Conservation (phyloP, 768 basidiomycete species). For the Tylopilus balloui region DNA sequence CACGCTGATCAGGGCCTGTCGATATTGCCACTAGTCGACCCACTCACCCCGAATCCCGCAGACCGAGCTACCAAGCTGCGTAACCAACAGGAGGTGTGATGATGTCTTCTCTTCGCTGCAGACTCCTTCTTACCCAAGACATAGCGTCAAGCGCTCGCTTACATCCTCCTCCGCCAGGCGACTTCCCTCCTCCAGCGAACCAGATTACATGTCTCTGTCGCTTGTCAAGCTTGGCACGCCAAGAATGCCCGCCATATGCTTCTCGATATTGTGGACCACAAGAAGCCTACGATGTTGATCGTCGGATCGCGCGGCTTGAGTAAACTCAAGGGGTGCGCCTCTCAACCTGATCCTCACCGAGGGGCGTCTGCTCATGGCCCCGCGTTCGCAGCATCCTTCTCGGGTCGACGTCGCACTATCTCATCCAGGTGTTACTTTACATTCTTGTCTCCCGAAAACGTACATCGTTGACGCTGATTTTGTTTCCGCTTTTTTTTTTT, state of each 20-base stretch:
- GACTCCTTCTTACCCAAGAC: slow-evolving; percentile 10
- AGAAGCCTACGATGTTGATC: slow-evolving; percentile 87
- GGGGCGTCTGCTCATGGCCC: neutral
- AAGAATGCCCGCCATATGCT: slow-evolving; percentile 91
- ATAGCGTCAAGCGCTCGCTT: slow-evolving; percentile 84
- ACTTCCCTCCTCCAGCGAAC: slow-evolving; percentile 90
- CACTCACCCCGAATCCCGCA: slow-evolving; percentile 59
- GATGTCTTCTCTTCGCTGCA: neutral
- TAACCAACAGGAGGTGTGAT: slow-evolving; percentile 83
- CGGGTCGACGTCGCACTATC: slow-evolving; percentile 93
- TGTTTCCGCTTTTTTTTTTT: neutral
- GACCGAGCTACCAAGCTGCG: slow-evolving; percentile 78
- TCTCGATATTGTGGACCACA: slow-evolving; percentile 84
- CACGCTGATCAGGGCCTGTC: neutral
- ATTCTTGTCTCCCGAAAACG: neutral
- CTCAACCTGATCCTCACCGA: no score
- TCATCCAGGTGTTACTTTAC: slow-evolving; percentile 59
- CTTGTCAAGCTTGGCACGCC: slow-evolving; percentile 97
- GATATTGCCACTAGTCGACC: slow-evolving; percentile 52
- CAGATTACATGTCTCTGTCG: slow-evolving; percentile 75
- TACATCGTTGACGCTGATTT: neutral
- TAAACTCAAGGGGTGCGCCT: slow-evolving; percentile 76
- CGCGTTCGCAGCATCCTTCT: slow-evolving; percentile 65
- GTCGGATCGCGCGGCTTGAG: slow-evolving; percentile 92
- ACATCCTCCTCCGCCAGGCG: slow-evolving; percentile 85